Conservation (phyloP, 73 alveolate species). For the Tetrahymena borealis region DNA sequence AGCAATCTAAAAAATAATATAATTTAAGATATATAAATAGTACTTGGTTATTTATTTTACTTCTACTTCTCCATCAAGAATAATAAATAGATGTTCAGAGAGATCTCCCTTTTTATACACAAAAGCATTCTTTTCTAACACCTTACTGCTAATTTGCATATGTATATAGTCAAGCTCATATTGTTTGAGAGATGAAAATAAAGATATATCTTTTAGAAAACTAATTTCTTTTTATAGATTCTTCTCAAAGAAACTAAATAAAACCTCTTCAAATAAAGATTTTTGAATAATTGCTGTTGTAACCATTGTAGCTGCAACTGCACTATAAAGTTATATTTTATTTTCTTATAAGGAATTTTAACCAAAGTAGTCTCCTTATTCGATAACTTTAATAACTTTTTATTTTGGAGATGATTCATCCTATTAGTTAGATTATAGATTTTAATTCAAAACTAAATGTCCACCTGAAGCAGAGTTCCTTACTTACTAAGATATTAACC, state of each 20-base stretch:
- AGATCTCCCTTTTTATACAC: not conserved
- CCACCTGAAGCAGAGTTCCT: too few species aligned
- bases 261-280: not conserved
- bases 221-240: not conserved
- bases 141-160: not conserved
- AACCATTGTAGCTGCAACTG: not conserved
- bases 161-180: not conserved
- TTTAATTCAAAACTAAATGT: too few species aligned
- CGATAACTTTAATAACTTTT: not conserved
- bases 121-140: not conserved
- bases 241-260: not conserved
- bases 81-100: not conserved
- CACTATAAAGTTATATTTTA: not conserved
- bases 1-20: not conserved
- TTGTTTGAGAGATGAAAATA: not conserved
- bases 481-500: not conserved
- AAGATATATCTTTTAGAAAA: not conserved
- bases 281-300: not conserved
- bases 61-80: not conserved
- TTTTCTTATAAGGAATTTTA: not conserved
- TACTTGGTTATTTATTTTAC: not conserved
- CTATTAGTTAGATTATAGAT: too few species aligned
- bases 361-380: not conserved
- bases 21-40: not conserved
- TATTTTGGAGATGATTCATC: not conserved